Evolutionary conservation across 2,329 filamentous ascomycete genomes (phyloP).

Genomic region (Meredithiella fracta): DNA sequence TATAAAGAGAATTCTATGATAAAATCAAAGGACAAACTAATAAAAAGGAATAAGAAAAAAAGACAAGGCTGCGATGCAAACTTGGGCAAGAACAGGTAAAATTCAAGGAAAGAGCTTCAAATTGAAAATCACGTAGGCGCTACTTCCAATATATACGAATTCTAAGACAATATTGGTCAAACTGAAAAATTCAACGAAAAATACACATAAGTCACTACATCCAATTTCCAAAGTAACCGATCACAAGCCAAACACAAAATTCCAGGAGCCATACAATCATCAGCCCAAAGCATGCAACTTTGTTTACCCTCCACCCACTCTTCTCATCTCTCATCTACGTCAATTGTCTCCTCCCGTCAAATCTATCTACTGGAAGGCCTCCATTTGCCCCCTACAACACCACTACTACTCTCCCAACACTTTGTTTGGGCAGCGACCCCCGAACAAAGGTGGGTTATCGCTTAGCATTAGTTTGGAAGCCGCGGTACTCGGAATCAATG

Average conservation of each 20-base stretch:
- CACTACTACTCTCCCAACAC: neutral
- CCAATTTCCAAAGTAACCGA: neutral
- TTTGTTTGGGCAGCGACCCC: neutral
- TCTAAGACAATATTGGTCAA: no score
- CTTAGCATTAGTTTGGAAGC: neutral
- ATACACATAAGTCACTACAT: neutral
- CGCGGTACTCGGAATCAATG: no score
- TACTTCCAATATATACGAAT: neutral
- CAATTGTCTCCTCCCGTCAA: neutral
- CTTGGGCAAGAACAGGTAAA: neutral
- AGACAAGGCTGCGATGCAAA: neutral
- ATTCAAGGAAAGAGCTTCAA: neutral
- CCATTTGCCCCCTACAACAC: neutral
- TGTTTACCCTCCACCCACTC: neutral
- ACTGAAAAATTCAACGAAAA: neutral
- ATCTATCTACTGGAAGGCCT: neutral
- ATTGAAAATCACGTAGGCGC: neutral
- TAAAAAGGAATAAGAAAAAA: neutral
- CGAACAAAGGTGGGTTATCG: neutral
- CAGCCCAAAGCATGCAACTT: neutral
- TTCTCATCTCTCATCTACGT: neutral
- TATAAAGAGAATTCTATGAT: slow-evolving; percentile 1
- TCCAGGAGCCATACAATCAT: neutral
- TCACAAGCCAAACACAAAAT: neutral
- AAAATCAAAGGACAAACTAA: neutral